These are phyloP conservation scores for Dovyalis caffra DNA, from an alignment of 345 rosid genomes.

Conservation along the genomic window DNA sequence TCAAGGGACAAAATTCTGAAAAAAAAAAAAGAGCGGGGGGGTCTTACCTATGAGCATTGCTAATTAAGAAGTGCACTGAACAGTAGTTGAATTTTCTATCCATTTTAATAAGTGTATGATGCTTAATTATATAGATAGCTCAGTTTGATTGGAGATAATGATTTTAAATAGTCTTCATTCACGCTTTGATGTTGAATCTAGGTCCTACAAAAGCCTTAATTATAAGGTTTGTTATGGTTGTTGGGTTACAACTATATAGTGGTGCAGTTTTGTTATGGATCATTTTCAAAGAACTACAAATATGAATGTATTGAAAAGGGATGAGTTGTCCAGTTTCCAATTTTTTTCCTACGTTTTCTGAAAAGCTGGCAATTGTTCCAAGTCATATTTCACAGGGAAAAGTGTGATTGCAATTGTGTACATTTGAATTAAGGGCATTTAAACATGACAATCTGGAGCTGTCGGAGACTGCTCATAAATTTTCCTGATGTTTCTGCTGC, in stretches of 20 bases:
- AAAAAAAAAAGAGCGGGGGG: not conserved
- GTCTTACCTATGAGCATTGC: not conserved
- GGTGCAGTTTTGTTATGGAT: not conserved
- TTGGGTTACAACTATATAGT: not conserved
- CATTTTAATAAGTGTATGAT: not conserved
- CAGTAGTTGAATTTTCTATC: not conserved
- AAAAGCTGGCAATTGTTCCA: not conserved
- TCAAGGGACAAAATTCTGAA: not conserved
- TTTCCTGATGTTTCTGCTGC: not conserved
- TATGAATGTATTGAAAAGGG: not conserved
- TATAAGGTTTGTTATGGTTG: not conserved
- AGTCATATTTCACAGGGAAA: not conserved
- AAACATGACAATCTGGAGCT: not conserved
- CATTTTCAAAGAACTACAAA: not conserved
- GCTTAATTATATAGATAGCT: not conserved
- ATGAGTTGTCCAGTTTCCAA: not conserved
- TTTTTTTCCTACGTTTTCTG: not conserved
- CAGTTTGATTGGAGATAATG: not conserved
- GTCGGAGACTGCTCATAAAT: not conserved
- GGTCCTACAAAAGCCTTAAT: not conserved
- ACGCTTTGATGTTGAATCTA: not conserved
- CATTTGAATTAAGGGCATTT: not conserved
- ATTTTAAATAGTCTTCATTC: not conserved
- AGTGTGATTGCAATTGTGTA: not conserved
- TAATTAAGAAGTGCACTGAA: not conserved